Conservation (phyloP, 495 filamentous ascomycete species). For the Aspergillus olivimuriae region DNA sequence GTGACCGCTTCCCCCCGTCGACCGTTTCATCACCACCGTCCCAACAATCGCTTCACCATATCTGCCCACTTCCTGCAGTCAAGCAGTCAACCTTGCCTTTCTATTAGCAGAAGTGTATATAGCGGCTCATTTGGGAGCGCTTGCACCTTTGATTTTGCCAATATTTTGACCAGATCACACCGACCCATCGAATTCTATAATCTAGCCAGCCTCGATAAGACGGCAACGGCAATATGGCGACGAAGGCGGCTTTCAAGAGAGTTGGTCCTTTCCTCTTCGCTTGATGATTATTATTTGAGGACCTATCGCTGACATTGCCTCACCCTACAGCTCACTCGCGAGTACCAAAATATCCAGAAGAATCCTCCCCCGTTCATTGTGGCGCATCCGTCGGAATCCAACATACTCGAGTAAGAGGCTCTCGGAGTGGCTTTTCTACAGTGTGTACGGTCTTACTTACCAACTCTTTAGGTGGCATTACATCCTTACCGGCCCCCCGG, state of each 20-base stretch:
- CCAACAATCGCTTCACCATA: neutral
- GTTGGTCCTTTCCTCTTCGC: conserved; percentile 40
- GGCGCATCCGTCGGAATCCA: conserved; percentile 88
- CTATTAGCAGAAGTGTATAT: too few species aligned
- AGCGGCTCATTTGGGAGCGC: too few species aligned
- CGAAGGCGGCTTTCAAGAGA: conserved; percentile 75
- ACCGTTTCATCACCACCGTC: neutral
- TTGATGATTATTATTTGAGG: neutral
- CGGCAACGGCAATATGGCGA: conserved; percentile 60
- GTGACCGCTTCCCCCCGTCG: conserved; percentile 14
- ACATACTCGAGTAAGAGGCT: conserved; percentile 77
- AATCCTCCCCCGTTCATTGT: conserved; percentile 90
- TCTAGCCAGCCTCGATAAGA: too few species aligned
- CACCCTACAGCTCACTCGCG: conserved; percentile 69
- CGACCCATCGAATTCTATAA: too few species aligned
- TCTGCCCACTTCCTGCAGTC: neutral
- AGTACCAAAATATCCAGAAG: conserved; percentile 87
- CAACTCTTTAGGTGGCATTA: conserved; percentile 79
- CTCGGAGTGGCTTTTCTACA: neutral
- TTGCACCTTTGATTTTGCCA: too few species aligned
- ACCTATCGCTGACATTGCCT: neutral
- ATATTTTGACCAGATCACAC: too few species aligned
- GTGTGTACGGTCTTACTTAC: conserved; percentile 1
- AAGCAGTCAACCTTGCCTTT: too few species aligned
- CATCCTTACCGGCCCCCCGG: conserved; percentile 91